phyloP scores from a whole-genome alignment of 2,329 filamentous ascomycete genomes.

The Trichoderma citrinoviride region DNA sequence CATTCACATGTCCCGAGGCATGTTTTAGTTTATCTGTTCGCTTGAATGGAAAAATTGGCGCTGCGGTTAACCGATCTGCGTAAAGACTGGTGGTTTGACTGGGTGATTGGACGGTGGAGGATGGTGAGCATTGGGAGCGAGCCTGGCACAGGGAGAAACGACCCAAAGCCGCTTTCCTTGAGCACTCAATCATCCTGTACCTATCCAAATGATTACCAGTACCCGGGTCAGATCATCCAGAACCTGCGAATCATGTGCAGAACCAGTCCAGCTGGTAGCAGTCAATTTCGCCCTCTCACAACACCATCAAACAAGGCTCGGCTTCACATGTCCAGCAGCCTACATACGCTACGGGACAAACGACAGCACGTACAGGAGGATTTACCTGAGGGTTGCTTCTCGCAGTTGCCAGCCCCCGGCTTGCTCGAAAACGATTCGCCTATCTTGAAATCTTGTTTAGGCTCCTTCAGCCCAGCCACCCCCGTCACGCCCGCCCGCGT shows the following conservation, averaged over 20 bases:
- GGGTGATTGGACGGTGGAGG: neutral
- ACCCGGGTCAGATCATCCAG: no score
- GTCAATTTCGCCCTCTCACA: no score
- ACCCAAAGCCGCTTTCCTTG: neutral
- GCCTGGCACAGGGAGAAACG: neutral
- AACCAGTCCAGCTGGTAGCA: no score
- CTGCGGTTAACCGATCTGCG: no score
- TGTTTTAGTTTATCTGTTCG: neutral
- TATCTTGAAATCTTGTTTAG: neutral
- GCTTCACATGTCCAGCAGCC: neutral
- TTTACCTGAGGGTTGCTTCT: neutral
- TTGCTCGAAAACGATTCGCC: neutral
- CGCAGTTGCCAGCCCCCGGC: neutral
- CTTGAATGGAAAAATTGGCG: neutral
- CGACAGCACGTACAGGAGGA: neutral
- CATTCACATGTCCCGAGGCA: neutral
- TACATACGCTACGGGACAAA: no score
- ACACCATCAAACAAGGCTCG: neutral
- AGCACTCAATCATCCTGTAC: no score
- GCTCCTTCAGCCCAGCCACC: slow-evolving; percentile 18
- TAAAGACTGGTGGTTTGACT: no score
- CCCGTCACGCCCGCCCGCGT: neutral
- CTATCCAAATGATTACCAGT: no score
- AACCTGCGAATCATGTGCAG: no score
- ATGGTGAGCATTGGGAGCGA: neutral